A percentile compares a stretch with the other conserved stretches of the same genome.
phyloP scores from a whole-genome alignment of 2,329 filamentous ascomycete genomes.

The Apiospora pterosperma region DNA sequence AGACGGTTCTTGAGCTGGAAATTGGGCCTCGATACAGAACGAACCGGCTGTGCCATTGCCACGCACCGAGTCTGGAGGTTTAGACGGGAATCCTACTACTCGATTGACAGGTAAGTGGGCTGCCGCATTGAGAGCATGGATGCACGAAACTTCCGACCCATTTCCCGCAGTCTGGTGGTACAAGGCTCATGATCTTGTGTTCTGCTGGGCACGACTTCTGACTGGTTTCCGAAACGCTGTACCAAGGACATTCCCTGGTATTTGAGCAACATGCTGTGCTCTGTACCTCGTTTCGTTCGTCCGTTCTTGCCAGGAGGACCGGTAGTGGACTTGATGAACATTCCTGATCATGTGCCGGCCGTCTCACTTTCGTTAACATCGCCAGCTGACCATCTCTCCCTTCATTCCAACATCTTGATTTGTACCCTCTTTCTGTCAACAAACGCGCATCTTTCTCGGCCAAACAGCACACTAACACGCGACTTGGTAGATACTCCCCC shows the following conservation, averaged over 20 bases:
- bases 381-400: background rate
- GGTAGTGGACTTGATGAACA: background rate
- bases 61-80: background rate
- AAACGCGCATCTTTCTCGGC: background rate
- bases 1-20: background rate
- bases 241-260: conserved; percentile 1
- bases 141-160: background rate
- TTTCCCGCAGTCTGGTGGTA: background rate
- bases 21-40: background rate
- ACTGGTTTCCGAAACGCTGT: conserved; percentile 3
- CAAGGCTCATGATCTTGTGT: background rate
- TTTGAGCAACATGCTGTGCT: background rate
- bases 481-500: background rate
- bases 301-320: background rate
- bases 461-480: background rate
- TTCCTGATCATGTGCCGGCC: background rate
- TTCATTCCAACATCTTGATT: background rate
- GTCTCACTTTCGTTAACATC: background rate
- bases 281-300: background rate
- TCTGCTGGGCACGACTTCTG: background rate
- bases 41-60: background rate
- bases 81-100: background rate
- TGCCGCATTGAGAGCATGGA: background rate
- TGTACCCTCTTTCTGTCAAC: background rate
- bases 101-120: background rate